These are phyloP conservation scores for Psilocybe tampanensis DNA, from an alignment of 768 basidiomycete species.

Conservation along the genomic window DNA sequence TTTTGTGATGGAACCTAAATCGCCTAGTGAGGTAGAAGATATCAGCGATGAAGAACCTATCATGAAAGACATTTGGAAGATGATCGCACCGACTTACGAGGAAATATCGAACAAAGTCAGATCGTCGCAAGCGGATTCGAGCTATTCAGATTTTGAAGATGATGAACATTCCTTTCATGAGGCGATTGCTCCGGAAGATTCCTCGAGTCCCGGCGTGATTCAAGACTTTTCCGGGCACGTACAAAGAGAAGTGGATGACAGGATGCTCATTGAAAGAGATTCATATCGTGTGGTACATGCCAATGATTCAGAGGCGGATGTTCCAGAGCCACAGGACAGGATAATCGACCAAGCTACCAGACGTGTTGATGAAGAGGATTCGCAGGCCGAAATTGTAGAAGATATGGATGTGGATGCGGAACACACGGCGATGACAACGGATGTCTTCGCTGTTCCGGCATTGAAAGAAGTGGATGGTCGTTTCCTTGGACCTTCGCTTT, in stretches of 20 bases:
- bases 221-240: neutral
- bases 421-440: neutral
- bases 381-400: neutral
- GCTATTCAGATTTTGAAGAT: too few species aligned
- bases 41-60: neutral
- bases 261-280: neutral
- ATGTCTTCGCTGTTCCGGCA: constrained; percentile 16
- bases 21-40: neutral
- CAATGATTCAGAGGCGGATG: too few species aligned
- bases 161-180: neutral
- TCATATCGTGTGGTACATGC: too few species aligned
- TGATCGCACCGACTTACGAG: neutral
- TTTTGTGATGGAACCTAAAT: neutral
- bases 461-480: constrained; percentile 31
- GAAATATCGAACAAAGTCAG: neutral
- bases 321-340: too few species aligned
- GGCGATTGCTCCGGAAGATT: neutral
- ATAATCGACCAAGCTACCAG: too few species aligned
- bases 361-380: neutral
- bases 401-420: neutral
- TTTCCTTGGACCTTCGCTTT: constrained; percentile 34
- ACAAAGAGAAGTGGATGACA: neutral
- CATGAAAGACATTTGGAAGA: neutral
- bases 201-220: neutral
- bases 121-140: too few species aligned